Base-by-base conservation (phyloP, 768 basidiomycete genomes). In the Tubosaeta brunneosetosa region DNA sequence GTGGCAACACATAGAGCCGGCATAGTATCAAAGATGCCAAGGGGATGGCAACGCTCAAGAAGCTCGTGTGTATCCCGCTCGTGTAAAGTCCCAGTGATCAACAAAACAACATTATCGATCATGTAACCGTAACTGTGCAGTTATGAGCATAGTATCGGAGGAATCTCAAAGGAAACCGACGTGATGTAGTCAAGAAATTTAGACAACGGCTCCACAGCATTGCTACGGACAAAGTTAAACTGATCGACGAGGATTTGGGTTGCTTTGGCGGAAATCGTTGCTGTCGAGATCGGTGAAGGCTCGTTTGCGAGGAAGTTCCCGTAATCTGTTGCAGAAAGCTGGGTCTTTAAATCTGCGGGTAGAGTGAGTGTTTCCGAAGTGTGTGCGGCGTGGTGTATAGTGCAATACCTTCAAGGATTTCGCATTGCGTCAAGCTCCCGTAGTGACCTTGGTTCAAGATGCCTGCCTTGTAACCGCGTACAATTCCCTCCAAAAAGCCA, bases 131-230 rank as follows among this genome's bases (percentile, higher is more conserved):
- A 97, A 42, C 94, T 97, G 70, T 49, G 37, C 52, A 43, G 47
- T 26, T 27, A 40, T 34, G 41, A 17, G 31, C 43, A 53, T 58
- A 58, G 47, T 33, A 43, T 40, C 31, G 48, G 45, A 22, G 50
- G 52, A 34, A 34, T 45, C 34, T 48, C 26, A 14, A 32, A 51
- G 29, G 17, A 55, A 16, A 80, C 91, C 59, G 72, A 98, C 89
- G 94, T 98, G 73, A 99, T 91, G 70, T 97, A 99, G 64, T 98
- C 97, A 55, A 99, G 76, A 68, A 99, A 98, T 63, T 86, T 95
- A 66, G 83, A 81, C 51, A 99, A 71, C 1, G 95, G 92, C 55
- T 90, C 87, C 27, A 94, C 90, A 5, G 97, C 86, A 71, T 98
- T 97, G 61, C 76, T 87, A 51, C 91, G 78, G 52, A 98, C 72